Conservation (phyloP, 345 rosid species). For the Nephelium lappaceum region DNA sequence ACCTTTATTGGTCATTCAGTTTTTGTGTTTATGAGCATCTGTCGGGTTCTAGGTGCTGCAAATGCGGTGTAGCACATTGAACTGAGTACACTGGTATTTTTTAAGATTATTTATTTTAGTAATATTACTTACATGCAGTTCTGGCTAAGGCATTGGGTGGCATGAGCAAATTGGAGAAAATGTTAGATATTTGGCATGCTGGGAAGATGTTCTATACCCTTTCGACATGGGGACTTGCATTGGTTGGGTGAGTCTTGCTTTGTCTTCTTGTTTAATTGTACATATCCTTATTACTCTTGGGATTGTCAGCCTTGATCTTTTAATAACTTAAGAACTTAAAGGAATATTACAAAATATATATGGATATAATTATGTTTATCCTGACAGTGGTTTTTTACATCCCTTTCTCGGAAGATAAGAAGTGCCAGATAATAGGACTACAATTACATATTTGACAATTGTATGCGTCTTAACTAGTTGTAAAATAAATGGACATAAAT, state of each 20-base stretch:
- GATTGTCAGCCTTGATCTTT: background rate
- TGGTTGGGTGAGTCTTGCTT: constrained; percentile 62
- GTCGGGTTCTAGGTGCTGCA: background rate
- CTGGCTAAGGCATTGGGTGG: constrained; percentile 65
- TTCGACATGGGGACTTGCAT: constrained; percentile 87
- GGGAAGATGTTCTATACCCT: constrained; percentile 78
- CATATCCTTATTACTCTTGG: background rate
- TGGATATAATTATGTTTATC: background rate
- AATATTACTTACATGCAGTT: constrained; percentile 47
- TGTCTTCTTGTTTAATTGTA: background rate
- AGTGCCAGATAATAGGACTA: background rate
- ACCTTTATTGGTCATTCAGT: background rate
- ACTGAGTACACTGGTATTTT: background rate
- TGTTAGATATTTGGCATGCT: constrained; percentile 83
- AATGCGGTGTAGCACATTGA: background rate
- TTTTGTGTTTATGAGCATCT: background rate
- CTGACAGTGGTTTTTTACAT: background rate
- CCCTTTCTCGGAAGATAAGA: background rate
- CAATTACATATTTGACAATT: background rate
- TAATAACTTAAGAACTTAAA: background rate
- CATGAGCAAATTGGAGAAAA: constrained; percentile 67
- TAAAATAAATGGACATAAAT: too few species aligned
- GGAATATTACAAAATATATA: background rate
- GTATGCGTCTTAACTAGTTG: background rate
- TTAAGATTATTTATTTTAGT: constrained; percentile 7